Conservation (phyloP, 1,139 yeast genomes). For the Debaryomyces coudertii region DNA sequence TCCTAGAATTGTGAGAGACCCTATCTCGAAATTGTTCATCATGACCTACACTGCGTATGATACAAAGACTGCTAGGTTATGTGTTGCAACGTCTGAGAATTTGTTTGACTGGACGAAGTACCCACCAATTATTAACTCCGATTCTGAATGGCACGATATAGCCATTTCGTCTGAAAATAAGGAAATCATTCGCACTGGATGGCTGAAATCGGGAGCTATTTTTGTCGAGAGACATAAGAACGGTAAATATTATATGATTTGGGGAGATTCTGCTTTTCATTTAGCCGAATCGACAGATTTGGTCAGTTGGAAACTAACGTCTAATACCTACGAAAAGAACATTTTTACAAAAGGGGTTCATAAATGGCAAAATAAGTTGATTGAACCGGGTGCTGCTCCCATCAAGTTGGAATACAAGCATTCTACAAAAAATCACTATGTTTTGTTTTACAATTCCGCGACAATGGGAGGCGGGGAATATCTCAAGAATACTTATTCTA, state of each 20-base stretch:
- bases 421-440: slow-evolving; percentile 36
- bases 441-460: slow-evolving; percentile 45
- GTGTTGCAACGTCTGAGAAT: slow-evolving; percentile 46
- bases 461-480: slow-evolving; percentile 41
- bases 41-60: slow-evolving; percentile 51
- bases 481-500: slow-evolving; percentile 36
- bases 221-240: slow-evolving; percentile 38
- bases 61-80: slow-evolving; percentile 37
- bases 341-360: slow-evolving; percentile 35
- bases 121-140: slow-evolving; percentile 38
- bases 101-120: slow-evolving; percentile 45
- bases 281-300: slow-evolving; percentile 42
- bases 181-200: slow-evolving; percentile 31
- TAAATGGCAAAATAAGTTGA: slow-evolving; percentile 40
- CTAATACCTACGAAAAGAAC: slow-evolving; percentile 24
- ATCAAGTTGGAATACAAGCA: slow-evolving; percentile 29
- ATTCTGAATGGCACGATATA: slow-evolving; percentile 37
- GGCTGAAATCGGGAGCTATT: slow-evolving; percentile 52
- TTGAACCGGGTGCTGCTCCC: slow-evolving; percentile 51
- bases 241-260: slow-evolving; percentile 48
- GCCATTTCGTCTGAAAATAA: slow-evolving; percentile 29
- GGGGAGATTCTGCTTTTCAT: slow-evolving; percentile 48
- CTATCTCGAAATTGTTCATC: slow-evolving; percentile 36
- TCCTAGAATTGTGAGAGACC: slow-evolving; percentile 48
- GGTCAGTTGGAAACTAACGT: slow-evolving; percentile 36